A percentile compares a stretch with the other conserved stretches of the same genome.
Conservation (phyloP, 805 yeast genomes). For the Limtongozyma cylindracea region DNA sequence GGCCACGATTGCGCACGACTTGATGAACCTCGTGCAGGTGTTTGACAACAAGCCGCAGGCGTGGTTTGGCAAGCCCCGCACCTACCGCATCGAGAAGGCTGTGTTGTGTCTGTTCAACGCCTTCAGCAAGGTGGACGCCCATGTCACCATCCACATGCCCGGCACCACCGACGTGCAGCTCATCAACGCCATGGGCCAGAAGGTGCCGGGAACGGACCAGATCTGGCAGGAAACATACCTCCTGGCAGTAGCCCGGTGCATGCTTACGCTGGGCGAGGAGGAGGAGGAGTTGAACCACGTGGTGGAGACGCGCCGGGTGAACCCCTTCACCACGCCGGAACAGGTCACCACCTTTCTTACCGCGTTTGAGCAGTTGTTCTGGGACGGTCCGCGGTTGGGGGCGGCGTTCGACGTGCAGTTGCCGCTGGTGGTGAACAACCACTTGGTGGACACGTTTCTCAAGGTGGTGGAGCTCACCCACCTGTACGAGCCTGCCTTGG, state of each 20-base stretch:
- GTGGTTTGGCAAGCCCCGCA: conserved; percentile 60
- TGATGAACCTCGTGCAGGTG: conserved; percentile 37
- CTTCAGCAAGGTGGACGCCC: conserved; percentile 31
- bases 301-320: conserved; percentile 64
- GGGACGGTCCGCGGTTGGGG: conserved; percentile 43
- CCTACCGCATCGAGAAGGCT: conserved; percentile 47
- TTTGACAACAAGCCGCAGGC: conserved; percentile 34
- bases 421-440: conserved; percentile 38
- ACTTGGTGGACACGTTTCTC: conserved; percentile 52
- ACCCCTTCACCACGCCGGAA: conserved; percentile 31
- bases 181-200: conserved; percentile 24
- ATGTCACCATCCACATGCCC: conserved; percentile 52
- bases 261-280: conserved; percentile 47
- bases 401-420: conserved; percentile 38
- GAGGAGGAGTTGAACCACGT: conserved; percentile 23
- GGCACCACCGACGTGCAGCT: conserved; percentile 39
- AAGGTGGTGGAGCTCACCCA: conserved; percentile 41
- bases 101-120: conserved; percentile 40
- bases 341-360: conserved; percentile 28
- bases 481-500: conserved; percentile 31
- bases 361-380: conserved; percentile 42
- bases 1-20: conserved; percentile 49
- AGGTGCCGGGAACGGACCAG: conserved; percentile 25
- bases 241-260: conserved; percentile 49
- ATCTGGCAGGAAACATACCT: conserved; percentile 27